Evolutionary conservation across 768 basidiomycete genomes (phyloP).

Genomic region (Rhizopogon vulgaris): DNA sequence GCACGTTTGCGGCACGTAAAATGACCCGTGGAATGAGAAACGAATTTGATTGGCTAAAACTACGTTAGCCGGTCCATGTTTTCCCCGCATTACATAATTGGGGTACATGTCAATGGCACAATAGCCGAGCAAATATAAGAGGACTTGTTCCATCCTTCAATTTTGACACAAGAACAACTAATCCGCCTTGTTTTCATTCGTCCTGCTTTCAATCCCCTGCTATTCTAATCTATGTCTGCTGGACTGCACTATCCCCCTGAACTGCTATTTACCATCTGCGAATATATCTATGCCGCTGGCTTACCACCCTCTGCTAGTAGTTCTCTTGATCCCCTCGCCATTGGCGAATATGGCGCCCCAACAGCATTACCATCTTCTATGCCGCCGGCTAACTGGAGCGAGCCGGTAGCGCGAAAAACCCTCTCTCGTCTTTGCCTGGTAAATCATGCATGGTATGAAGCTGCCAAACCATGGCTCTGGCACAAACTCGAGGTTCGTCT

Average conservation of each 20-base stretch:
- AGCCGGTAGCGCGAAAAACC: constrained; percentile 56
- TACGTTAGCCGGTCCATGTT: not conserved
- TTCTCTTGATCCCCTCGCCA: constrained; percentile 68
- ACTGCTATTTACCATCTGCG: constrained; percentile 66
- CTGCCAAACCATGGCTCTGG: constrained; percentile 89
- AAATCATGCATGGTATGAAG: constrained; percentile 70
- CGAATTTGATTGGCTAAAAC: no score
- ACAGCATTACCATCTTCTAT: constrained; percentile 67
- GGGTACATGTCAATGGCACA: not conserved
- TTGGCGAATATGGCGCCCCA: constrained; percentile 39
- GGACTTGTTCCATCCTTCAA: not conserved
- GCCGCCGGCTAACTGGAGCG: constrained; percentile 66
- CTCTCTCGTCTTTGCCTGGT: constrained; percentile 71
- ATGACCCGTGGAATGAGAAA: no score
- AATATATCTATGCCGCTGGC: constrained; percentile 61
- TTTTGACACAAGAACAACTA: not conserved
- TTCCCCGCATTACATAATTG: constrained; percentile 2
- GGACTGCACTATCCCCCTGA: constrained; percentile 59
- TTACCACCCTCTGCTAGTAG: constrained; percentile 42
- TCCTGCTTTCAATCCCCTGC: constrained; percentile 5
- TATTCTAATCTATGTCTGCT: constrained; percentile 17
- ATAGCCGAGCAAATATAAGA: not conserved
- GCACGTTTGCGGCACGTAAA: not conserved
- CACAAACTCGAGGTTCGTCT: constrained; percentile 75
- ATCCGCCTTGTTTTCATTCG: not conserved